Evolutionary conservation across 371 early-diverging fungal genomes (phyloP).

Genomic region (Umbelopsis sp.): DNA sequence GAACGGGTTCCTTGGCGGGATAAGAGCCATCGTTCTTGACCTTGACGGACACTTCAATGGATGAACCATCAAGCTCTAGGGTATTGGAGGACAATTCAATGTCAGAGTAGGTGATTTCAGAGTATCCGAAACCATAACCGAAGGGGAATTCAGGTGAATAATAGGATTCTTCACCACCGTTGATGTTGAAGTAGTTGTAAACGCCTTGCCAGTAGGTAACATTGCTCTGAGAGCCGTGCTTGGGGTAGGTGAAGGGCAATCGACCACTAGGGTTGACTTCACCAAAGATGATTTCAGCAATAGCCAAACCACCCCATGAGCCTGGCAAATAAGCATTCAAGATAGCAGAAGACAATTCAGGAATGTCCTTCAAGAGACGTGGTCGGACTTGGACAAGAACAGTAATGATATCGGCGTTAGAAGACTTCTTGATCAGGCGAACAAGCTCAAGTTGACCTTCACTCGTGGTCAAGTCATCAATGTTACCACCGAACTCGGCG

Average conservation of each 20-base stretch:
- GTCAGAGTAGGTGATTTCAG: conserved; percentile 50
- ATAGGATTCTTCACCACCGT: conserved; percentile 37
- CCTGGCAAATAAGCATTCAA: conserved; percentile 63
- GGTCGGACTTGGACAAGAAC: conserved; percentile 67
- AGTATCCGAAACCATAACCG: conserved; percentile 67
- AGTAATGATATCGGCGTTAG: conserved; percentile 34
- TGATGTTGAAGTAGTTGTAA: conserved; percentile 33
- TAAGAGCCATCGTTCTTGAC: conserved; percentile 57
- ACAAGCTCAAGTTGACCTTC: conserved; percentile 51
- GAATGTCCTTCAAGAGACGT: conserved; percentile 48
- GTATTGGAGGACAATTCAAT: conserved; percentile 31
- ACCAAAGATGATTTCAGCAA: conserved; percentile 61
- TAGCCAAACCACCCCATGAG: conserved; percentile 61
- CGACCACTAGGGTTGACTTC: conserved; percentile 55
- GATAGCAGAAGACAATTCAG: conserved; percentile 46
- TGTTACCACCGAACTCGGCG: conserved; percentile 60
- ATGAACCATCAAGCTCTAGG: conserved; percentile 23
- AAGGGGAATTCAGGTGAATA: conserved; percentile 57
- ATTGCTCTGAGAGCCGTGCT: conserved; percentile 27
- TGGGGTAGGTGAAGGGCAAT: conserved; percentile 61
- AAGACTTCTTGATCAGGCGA: conserved; percentile 24
- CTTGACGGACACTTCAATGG: conserved; percentile 38
- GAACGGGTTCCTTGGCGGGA: conserved; percentile 60
- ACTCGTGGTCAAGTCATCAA: conserved; percentile 53
- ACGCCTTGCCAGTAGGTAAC: conserved; percentile 8